Conservation (phyloP, 2,329 filamentous ascomycete genomes). For the Alternaria hordeiaustralica region DNA sequence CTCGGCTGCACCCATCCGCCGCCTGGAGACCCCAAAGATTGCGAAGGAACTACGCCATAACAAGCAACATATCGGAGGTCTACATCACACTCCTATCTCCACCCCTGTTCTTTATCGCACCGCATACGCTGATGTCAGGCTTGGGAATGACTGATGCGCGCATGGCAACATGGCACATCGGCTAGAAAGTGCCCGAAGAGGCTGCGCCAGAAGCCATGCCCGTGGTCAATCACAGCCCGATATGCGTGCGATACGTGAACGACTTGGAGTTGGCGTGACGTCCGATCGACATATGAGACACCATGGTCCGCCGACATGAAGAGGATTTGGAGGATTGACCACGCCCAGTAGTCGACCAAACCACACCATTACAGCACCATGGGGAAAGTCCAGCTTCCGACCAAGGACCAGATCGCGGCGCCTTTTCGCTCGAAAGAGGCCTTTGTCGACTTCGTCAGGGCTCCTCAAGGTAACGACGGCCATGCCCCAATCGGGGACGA, state of each 20-base stretch:
- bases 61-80: constrained; percentile 1
- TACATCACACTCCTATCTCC: neutral
- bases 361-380: constrained; percentile 1
- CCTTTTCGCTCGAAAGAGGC: constrained; percentile 28
- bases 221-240: neutral
- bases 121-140: neutral
- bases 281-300: constrained; percentile 12
- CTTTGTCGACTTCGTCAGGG: constrained; percentile 23
- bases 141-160: neutral
- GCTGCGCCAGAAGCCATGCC: neutral
- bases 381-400: constrained; percentile 11
- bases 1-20: constrained; percentile 3
- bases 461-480: constrained; percentile 21
- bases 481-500: constrained; percentile 20
- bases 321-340: neutral
- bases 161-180: constrained; percentile 11
- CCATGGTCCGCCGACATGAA: constrained; percentile 1
- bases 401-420: constrained; percentile 5
- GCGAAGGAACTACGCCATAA: neutral
- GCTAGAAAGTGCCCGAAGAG: constrained; percentile 12
- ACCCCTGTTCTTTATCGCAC: constrained; percentile 6
- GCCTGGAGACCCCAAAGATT: neutral
- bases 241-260: constrained; percentile 12
- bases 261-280: neutral
- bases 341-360: neutral